phyloP scores from a whole-genome alignment of 805 yeast species.

The Teunomyces lycoperdinae region DNA sequence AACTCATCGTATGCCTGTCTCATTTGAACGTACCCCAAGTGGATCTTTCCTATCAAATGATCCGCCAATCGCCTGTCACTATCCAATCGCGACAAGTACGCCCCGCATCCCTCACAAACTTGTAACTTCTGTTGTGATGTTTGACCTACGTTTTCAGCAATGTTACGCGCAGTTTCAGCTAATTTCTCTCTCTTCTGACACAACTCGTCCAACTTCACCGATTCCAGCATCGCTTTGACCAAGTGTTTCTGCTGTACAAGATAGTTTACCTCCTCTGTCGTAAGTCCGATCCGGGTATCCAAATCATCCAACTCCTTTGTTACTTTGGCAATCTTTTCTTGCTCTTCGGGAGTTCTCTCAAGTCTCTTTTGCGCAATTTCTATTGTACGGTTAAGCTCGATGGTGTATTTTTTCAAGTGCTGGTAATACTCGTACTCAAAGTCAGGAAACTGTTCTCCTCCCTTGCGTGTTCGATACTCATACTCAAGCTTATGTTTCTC shows the following conservation, averaged over 20 bases:
- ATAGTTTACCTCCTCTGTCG: conserved; percentile 61
- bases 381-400: conserved; percentile 66
- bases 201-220: conserved; percentile 43
- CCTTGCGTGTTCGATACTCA: conserved; percentile 45
- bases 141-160: conserved; percentile 75
- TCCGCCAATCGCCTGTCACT: conserved; percentile 86
- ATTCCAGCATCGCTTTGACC: conserved; percentile 49
- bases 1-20: conserved; percentile 51
- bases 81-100: conserved; percentile 79
- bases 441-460: conserved; percentile 46
- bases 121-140: conserved; percentile 87
- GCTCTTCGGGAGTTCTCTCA: conserved; percentile 75
- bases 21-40: conserved; percentile 77
- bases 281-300: conserved; percentile 62
- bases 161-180: conserved; percentile 53
- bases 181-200: conserved; percentile 48
- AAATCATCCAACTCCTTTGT: conserved; percentile 58
- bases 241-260: conserved; percentile 50
- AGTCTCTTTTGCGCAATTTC: conserved; percentile 60
- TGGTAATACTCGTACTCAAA: conserved; percentile 49
- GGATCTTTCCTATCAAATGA: conserved; percentile 86
- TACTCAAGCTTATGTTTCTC: conserved; percentile 74
- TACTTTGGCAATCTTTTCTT: conserved; percentile 51
- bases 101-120: conserved; percentile 88
- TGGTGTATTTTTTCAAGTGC: conserved; percentile 54